Evolutionary conservation across 352 stramenopile species (phyloP).

Genomic region (Globisporangium paddicum): DNA sequence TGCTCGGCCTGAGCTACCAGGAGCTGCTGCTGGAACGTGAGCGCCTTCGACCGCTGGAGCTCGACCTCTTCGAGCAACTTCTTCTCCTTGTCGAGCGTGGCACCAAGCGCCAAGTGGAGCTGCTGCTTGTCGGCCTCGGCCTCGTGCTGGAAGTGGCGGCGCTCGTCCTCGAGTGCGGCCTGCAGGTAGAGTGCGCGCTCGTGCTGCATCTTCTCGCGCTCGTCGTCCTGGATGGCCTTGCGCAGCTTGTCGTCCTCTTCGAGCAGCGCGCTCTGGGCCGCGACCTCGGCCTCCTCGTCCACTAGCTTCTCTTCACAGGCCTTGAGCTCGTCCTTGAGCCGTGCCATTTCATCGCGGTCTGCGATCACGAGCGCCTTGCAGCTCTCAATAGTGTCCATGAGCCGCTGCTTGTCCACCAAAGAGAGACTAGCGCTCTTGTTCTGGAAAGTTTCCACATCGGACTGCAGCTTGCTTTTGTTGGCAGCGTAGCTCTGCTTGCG

Average conservation of each 20-base stretch:
- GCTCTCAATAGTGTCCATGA: conserved; percentile 62
- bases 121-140: conserved; percentile 57
- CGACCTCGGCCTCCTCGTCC: conserved; percentile 69
- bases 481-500: conserved; percentile 70
- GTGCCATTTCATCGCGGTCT: conserved; percentile 51
- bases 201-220: conserved; percentile 78
- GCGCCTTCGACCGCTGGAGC: conserved; percentile 36
- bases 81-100: conserved; percentile 73
- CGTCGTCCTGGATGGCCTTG: conserved; percentile 72
- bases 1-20: conserved; percentile 53
- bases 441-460: conserved; percentile 79
- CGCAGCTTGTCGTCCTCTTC: conserved; percentile 76
- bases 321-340: conserved; percentile 62
- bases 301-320: conserved; percentile 57
- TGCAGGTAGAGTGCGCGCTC: conserved; percentile 63
- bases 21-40: conserved; percentile 57
- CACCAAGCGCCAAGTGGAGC: conserved; percentile 37
- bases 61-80: conserved; percentile 73
- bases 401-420: conserved; percentile 37
- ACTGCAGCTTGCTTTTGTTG: conserved; percentile 69
- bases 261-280: conserved; percentile 64
- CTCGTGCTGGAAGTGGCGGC: conserved; percentile 43
- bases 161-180: conserved; percentile 58
- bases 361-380: conserved; percentile 52
- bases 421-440: conserved; percentile 26